Base-by-base conservation (phyloP, 805 yeast genomes). In the Ogataea sp. region DNA sequence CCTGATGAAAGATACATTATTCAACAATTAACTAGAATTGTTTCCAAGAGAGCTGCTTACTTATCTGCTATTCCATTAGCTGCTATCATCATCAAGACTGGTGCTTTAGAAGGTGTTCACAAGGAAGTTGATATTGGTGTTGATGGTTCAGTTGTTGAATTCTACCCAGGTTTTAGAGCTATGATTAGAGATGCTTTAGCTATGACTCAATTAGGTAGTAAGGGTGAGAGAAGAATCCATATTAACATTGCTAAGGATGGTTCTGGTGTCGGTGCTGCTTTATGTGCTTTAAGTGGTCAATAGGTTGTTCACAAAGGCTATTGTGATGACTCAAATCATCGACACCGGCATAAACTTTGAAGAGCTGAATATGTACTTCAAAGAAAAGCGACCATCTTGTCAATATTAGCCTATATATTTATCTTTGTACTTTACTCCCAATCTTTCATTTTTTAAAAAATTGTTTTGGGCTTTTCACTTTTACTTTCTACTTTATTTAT, bases 251-350 rank as follows among this genome's bases (percentile, higher is more conserved):
- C 97, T 24, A 85, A 86, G 59, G 97, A 93, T 55, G 97, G 97
- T 35, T 82, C 95, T 41, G 96, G 96, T 43, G 96, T 89, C 33
- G 98, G 98, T 48, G 97, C 97, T 34, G 97, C 97, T 2, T 68
- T 90, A 44, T 86, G 96, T 66, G 97, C 96, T 8, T 56, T 61
- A 39, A 51, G 58, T 39, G 56, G 48, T 17, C 25, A 21, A 23
- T 34, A 29, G 16, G 4, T 29, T n/a, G n/a, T n/a, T n/a, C n/a
- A n/a, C n/a, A n/a, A n/a, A n/a, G n/a, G n/a, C n/a, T n/a, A n/a
- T n/a, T n/a, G n/a, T n/a, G n/a, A n/a, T n/a, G n/a, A n/a, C n/a
- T n/a, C n/a, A n/a, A n/a, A n/a, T n/a, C n/a, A n/a, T n/a, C n/a
- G n/a, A n/a, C n/a, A n/a, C n/a, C n/a, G n/a, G n/a, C n/a, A n/a